Percentiles rank a stretch among this genome's conserved stretches.
Conservation (phyloP, 2,329 filamentous ascomycete species). For the Biscogniauxia mediterranea region DNA sequence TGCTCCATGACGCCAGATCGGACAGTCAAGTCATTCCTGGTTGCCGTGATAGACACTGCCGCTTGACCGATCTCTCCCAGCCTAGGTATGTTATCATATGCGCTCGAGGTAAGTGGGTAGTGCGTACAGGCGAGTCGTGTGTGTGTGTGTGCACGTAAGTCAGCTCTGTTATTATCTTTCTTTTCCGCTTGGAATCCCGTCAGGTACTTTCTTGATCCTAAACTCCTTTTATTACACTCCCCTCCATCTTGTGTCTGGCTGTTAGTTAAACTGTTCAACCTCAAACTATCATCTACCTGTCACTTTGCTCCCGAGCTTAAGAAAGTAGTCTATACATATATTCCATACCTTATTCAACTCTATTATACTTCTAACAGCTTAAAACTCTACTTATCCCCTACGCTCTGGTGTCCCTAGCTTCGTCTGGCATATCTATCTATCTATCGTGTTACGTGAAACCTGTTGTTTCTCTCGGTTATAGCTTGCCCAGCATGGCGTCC, state of each 20-base stretch:
- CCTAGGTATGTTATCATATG: neutral
- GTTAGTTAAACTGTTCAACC: neutral
- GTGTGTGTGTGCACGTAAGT: neutral
- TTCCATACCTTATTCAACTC: neutral
- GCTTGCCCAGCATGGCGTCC: constrained; percentile 51
- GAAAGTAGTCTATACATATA: neutral
- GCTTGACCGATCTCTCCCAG: neutral
- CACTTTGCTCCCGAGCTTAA: neutral
- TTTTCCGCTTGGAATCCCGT: neutral
- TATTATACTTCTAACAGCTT: neutral
- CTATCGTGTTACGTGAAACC: neutral
- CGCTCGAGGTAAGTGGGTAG: neutral
- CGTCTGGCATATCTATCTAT: constrained; percentile 3
- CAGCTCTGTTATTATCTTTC: neutral
- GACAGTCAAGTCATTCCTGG: neutral
- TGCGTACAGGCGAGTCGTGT: too few species aligned
- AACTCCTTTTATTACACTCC: neutral
- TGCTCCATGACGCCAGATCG: neutral
- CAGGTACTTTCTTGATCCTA: neutral
- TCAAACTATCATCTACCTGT: neutral
- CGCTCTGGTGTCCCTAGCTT: neutral
- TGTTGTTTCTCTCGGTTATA: constrained; percentile 8
- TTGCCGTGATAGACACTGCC: neutral
- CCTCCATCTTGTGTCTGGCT: neutral
- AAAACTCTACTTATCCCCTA: neutral